phyloP scores from a whole-genome alignment of 1,284 basidiomycete species.

The Vanrija pseudolonga region DNA sequence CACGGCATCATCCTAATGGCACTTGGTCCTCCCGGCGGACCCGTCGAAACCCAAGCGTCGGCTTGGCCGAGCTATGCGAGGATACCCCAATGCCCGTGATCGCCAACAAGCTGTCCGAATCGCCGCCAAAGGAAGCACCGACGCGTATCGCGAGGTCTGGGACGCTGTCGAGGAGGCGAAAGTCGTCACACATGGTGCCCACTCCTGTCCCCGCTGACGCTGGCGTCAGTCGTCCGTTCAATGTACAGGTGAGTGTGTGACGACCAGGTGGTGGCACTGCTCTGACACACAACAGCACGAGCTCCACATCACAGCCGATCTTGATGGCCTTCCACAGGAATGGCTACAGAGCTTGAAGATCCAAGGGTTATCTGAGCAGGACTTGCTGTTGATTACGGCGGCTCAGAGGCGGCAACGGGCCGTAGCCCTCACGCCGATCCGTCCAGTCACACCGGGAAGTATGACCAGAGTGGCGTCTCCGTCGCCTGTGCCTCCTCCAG shows the following conservation, averaged over 20 bases:
- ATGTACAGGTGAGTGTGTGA: constrained; percentile 39
- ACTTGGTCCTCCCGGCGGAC: background rate
- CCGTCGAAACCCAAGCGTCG: background rate
- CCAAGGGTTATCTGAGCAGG: constrained; percentile 38
- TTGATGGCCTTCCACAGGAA: constrained; percentile 33
- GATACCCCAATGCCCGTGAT: background rate
- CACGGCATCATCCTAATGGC: background rate
- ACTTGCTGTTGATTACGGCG: constrained; percentile 35
- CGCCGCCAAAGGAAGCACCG: too few species aligned
- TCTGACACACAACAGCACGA: constrained; percentile 32
- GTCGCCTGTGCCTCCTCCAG: too few species aligned
- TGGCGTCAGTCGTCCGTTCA: constrained; percentile 39
- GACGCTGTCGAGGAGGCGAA: background rate
- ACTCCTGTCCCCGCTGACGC: constrained; percentile 16
- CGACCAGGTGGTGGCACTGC: background rate
- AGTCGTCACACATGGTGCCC: background rate
- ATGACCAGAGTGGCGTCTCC: too few species aligned
- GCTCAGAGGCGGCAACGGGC: constrained; percentile 20
- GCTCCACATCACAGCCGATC: constrained; percentile 39
- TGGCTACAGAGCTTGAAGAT: constrained; percentile 35
- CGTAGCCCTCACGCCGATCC: background rate
- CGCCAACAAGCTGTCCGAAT: too few species aligned
- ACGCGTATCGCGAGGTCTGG: background rate
- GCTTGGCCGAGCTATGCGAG: constrained; percentile 4
- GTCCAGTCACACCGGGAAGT: background rate